Base-by-base conservation (phyloP, 495 filamentous ascomycete species). In the Cryomyces minteri region DNA sequence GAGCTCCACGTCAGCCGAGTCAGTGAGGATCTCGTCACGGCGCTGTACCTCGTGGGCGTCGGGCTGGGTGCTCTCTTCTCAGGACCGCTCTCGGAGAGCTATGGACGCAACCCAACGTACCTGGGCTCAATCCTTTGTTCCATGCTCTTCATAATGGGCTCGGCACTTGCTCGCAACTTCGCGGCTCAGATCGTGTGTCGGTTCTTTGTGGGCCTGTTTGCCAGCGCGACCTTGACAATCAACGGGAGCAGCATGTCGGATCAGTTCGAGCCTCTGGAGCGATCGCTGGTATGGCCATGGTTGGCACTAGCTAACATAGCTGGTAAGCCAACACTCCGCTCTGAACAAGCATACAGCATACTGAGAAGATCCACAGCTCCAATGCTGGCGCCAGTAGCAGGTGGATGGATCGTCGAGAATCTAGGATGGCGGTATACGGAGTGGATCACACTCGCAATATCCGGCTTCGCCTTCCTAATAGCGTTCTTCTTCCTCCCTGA, bases 41-140 rank as follows among this genome's bases (percentile, higher is more conserved):
- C 39, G 11, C 40, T 54, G 34, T 55, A 48, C 33, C 36, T 54
- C 1, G 9, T 38, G 39, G 59, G 61, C 10, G 53, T 64, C 39
- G 59, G 61, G 0, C 42, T 44, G 4, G 61, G 62, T n/a, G 46
- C 61, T 7, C 49, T 62, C 7, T 48, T 64, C 18, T 53, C 52
- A 3, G 61, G 59, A 5, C 59, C 62, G 4, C 31, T 62, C 2
- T 64, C 62, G 2, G 62, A 63, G 40, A 61, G 59, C 4, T 50
- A 59, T 14, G 62, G 62, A 0, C 52, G 62, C 14, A 65, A 60
- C 41, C 57, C 58, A 4, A 56, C 49, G 1, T 63, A 63, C 31
- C 48, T 65, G 1, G 36, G 48, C 9, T 44, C 59, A 0, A 56
- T 52, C 4, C 54, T 63, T 28, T 53, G 41, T 41, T 62, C 51